These are phyloP conservation scores for Gilbertella persicaria DNA, from an alignment of 371 early-diverging fungal species.

Conservation along the genomic window DNA sequence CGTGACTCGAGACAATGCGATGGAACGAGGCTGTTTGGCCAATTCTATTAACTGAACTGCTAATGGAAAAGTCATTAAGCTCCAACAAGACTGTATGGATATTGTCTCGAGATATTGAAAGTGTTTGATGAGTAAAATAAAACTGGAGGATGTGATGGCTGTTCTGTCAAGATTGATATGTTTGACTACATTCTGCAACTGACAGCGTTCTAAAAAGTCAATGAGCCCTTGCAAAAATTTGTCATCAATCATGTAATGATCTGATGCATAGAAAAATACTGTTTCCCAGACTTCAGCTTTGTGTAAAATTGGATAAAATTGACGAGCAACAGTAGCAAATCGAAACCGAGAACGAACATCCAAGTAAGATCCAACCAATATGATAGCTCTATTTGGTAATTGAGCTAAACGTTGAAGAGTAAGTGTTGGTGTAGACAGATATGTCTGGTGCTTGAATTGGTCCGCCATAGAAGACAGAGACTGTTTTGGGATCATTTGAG, in stretches of 20 bases:
- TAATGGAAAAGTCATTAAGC: conserved; percentile 11
- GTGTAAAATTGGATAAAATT: conserved; percentile 12
- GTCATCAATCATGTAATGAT: conserved; percentile 15
- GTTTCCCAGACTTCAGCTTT: conserved; percentile 24
- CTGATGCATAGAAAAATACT: conserved; percentile 14
- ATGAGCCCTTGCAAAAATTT: conserved; percentile 11
- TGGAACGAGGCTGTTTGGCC: background rate
- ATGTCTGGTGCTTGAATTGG: conserved; percentile 20
- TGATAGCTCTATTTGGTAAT: conserved; percentile 8
- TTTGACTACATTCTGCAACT: conserved; percentile 7
- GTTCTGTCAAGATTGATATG: conserved; percentile 12
- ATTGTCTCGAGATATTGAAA: conserved; percentile 16
- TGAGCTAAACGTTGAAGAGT: conserved; percentile 1
- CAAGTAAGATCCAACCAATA: conserved; percentile 9
- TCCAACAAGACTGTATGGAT: conserved; percentile 24
- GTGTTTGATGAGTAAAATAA: conserved; percentile 13
- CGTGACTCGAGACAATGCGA: conserved; percentile 9
- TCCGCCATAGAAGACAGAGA: conserved; percentile 30
- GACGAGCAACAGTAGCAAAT: conserved; percentile 8
- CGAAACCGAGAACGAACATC: conserved; percentile 29
- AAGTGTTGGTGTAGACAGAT: background rate
- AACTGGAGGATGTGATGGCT: conserved; percentile 3
- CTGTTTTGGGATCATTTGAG: conserved; percentile 22
- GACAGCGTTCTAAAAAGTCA: conserved; percentile 5
- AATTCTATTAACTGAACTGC: conserved; percentile 13